Conservation (phyloP, 2,329 filamentous ascomycete genomes). For the Claviceps sp. region DNA sequence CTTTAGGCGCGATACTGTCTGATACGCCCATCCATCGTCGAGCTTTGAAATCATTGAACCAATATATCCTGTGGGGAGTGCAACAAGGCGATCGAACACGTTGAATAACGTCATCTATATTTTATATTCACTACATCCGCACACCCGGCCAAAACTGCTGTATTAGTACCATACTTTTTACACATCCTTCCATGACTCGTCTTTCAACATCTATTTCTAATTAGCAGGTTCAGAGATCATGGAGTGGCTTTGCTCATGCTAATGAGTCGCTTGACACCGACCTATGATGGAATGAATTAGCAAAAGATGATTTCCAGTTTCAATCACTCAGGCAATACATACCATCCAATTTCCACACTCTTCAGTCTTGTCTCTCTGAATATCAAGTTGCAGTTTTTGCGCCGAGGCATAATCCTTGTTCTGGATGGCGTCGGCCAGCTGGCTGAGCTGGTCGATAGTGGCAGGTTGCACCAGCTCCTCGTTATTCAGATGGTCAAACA, state of each 20-base stretch:
- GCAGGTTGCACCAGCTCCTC: conserved; percentile 75
- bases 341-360: conserved; percentile 85
- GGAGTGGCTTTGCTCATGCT: conserved; percentile 69
- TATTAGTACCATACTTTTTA: background rate
- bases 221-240: conserved; percentile 16
- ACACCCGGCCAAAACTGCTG: background rate
- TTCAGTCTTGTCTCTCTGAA: conserved; percentile 63
- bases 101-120: too few species aligned
- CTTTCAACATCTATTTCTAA: background rate
- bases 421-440: conserved; percentile 54
- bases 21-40: too few species aligned
- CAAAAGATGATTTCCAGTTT: background rate
- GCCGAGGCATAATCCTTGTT: conserved; percentile 56
- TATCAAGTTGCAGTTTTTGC: conserved; percentile 56
- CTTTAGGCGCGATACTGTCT: too few species aligned
- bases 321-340: conserved; percentile 20
- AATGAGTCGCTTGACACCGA: conserved; percentile 63
- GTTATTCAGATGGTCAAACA: conserved; percentile 98
- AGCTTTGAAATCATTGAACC: too few species aligned
- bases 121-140: background rate
- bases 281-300: conserved; percentile 26
- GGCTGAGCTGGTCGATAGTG: conserved; percentile 54
- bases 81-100: too few species aligned
- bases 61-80: too few species aligned
- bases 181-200: background rate